A percentile compares a stretch with the other conserved stretches of the same genome.
Conservation (phyloP, 768 basidiomycete species). For the Leccinum ochraceum region DNA sequence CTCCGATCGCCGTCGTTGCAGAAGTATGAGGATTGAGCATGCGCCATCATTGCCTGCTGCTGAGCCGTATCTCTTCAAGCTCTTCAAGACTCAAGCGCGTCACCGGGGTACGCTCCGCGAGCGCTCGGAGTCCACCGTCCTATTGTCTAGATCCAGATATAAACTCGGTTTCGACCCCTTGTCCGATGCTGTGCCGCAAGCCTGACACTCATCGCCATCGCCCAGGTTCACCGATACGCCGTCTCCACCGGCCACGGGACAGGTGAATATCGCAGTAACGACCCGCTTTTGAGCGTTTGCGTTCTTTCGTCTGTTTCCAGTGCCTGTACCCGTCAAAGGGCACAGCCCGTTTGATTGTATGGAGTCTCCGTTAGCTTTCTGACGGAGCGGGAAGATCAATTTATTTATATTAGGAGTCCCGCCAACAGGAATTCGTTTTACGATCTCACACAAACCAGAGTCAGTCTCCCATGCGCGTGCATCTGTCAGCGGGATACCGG, state of each 20-base stretch:
- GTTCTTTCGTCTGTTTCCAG: conserved; percentile 11
- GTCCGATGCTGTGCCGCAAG: not conserved
- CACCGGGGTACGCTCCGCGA: conserved; percentile 22
- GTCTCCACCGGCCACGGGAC: conserved; percentile 3
- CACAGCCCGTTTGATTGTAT: not conserved
- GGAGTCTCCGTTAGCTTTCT: not conserved
- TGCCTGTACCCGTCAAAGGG: not conserved
- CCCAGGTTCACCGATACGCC: not conserved
- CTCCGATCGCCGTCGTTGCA: conserved; percentile 1
- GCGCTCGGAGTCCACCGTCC: conserved; percentile 14
- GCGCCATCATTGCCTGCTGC: conserved; percentile 11
- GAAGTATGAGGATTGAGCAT: not conserved
- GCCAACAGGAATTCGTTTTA: conserved; percentile 28
- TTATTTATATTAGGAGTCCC: not conserved
- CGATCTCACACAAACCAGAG: conserved; percentile 29
- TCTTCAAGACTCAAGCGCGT: conserved; percentile 29
- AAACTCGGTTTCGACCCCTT: not conserved
- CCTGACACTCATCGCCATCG: not conserved
- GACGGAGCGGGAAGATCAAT: not conserved
- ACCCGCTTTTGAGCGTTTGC: conserved; percentile 18
- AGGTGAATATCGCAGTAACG: conserved; percentile 34
- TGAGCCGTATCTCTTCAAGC: conserved; percentile 25
- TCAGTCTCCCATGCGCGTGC: conserved; percentile 36
- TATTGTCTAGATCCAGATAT: not conserved
- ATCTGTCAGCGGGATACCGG: conserved; percentile 20